phyloP scores from a whole-genome alignment of 106 monocot species.

The Platanthera zijinensis region DNA sequence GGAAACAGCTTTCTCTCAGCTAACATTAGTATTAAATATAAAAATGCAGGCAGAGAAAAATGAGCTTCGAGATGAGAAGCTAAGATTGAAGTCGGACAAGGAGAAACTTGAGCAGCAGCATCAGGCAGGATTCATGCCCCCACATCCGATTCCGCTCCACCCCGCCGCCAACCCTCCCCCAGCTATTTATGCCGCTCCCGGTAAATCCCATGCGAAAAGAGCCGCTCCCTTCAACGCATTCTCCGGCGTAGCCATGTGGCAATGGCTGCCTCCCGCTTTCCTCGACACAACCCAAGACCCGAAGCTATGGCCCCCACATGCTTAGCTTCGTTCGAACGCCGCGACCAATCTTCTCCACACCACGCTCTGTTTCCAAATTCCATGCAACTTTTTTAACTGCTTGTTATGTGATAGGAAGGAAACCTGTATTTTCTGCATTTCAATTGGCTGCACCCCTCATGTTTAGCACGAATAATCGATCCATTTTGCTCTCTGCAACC shows the following conservation, averaged over 20 bases:
- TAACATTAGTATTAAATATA: background rate
- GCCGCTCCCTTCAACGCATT: constrained; percentile 16
- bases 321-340: constrained; percentile 17
- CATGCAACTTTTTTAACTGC: background rate
- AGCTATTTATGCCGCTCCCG: constrained; percentile 13
- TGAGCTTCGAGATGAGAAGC: constrained; percentile 75
- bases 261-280: constrained; percentile 47
- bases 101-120: constrained; percentile 75
- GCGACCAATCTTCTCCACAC: background rate
- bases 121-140: constrained; percentile 39
- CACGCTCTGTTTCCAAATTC: background rate
- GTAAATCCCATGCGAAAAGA: constrained; percentile 19
- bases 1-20: too few species aligned
- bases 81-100: constrained; percentile 56
- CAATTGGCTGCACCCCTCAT: too few species aligned
- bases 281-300: constrained; percentile 56
- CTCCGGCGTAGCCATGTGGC: constrained; percentile 49
- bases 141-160: constrained; percentile 44
- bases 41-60: constrained; percentile 57
- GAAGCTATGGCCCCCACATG: constrained; percentile 66
- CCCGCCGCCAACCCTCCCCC: constrained; percentile 17
- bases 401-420: background rate
- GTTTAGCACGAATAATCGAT: too few species aligned
- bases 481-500: too few species aligned
- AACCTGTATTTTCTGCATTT: background rate